Conservation (phyloP, 2,329 filamentous ascomycete genomes). For the Fusarium oxysporum region DNA sequence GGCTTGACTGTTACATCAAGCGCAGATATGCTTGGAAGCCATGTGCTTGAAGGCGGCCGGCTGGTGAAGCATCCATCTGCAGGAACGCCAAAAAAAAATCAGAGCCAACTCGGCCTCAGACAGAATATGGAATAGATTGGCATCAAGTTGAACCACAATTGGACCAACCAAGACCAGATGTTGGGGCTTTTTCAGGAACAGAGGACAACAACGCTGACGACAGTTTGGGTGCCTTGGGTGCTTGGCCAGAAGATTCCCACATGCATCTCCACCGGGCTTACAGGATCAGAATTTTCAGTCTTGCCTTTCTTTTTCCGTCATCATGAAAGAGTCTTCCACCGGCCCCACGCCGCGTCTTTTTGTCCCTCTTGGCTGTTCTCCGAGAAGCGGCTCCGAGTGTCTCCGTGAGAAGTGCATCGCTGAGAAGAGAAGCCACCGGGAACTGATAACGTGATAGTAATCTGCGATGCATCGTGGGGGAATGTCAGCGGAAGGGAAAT, state of each 20-base stretch:
- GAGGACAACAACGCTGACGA: conserved; percentile 25
- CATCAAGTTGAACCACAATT: neutral
- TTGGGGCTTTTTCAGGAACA: neutral
- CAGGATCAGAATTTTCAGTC: conserved; percentile 31
- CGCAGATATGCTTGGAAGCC: conserved; percentile 4
- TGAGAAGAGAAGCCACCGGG: neutral
- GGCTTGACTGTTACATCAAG: conserved; percentile 15
- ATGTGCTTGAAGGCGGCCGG: conserved; percentile 17
- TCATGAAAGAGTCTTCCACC: conserved; percentile 18
- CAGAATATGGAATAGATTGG: neutral
- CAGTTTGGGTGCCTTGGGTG: conserved; percentile 7
- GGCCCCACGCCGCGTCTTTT: conserved; percentile 39
- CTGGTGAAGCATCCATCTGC: neutral
- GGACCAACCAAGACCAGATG: neutral
- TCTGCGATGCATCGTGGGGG: conserved; percentile 34
- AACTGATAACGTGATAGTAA: conserved; percentile 16
- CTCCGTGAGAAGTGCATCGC: conserved; percentile 26
- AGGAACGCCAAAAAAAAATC: conserved; percentile 1
- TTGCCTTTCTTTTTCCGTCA: conserved; percentile 9
- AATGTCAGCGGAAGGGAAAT: conserved; percentile 11
- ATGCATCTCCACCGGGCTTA: conserved; percentile 37
- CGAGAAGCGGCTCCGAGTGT: conserved; percentile 40
- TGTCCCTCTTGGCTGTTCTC: conserved; percentile 13
- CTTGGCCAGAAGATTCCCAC: conserved; percentile 21
- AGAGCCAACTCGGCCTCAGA: neutral